A percentile compares a stretch with the other conserved stretches of the same genome.
Conservation (phyloP, 345 rosid genomes). For the Melaleuca alternifolia region DNA sequence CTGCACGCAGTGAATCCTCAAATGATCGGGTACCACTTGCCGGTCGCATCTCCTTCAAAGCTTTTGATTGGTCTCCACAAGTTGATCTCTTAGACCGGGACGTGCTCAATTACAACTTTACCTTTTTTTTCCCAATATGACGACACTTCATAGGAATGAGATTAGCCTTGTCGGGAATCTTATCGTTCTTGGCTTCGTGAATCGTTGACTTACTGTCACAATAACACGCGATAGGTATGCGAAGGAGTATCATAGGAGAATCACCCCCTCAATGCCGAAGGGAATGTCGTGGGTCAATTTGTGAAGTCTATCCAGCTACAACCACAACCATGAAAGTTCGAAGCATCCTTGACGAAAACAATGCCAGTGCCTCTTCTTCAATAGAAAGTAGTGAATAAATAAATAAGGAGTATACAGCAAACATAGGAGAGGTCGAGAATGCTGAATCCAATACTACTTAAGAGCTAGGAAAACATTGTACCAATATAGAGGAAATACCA, state of each 20-base stretch:
- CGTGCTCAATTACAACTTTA: too few species aligned
- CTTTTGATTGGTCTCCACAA: too few species aligned
- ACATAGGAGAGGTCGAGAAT: neutral
- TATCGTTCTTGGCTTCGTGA: too few species aligned
- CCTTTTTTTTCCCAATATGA: too few species aligned
- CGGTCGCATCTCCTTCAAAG: too few species aligned
- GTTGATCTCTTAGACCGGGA: too few species aligned
- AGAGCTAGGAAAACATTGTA: neutral
- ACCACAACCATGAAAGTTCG: neutral
- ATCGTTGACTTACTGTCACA: too few species aligned
- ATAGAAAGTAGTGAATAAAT: neutral
- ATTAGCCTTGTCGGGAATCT: too few species aligned
- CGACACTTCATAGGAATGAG: too few species aligned
- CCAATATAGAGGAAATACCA: neutral
- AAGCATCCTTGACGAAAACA: neutral
- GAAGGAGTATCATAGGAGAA: neutral
- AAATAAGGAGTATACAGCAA: neutral
- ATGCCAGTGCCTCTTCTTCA: neutral
- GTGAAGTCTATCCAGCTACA: neutral
- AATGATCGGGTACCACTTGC: too few species aligned
- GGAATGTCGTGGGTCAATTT: neutral
- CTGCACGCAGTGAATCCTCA: too few species aligned
- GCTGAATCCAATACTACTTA: neutral
- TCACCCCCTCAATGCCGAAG: neutral
- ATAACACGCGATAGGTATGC: too few species aligned